These are phyloP conservation scores for Grammothele lineata DNA, from an alignment of 768 basidiomycete species.

Conservation along the genomic window DNA sequence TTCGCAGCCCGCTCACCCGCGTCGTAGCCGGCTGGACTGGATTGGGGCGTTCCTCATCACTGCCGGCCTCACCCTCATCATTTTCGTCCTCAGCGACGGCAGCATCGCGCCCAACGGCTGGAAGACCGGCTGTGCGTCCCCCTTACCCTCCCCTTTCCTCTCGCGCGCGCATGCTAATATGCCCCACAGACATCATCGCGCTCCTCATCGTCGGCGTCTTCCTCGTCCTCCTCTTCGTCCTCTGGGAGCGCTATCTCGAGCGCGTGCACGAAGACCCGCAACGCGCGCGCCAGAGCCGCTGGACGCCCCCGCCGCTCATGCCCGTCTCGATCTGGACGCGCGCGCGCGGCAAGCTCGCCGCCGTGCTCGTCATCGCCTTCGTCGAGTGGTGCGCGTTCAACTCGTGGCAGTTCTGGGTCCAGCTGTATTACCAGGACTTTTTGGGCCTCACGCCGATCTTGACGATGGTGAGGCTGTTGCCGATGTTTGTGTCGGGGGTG, in stretches of 20 bases:
- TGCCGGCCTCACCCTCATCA: constrained; percentile 60
- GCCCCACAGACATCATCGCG: constrained; percentile 58
- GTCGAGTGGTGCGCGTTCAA: constrained; percentile 58
- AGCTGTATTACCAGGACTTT: constrained; percentile 76
- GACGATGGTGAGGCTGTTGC: constrained; percentile 63
- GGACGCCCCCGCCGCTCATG: constrained; percentile 61
- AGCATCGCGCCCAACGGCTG: constrained; percentile 56
- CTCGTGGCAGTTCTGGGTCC: constrained; percentile 45
- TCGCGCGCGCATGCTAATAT: constrained; percentile 7
- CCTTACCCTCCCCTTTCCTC: background rate
- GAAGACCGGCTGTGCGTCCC: constrained; percentile 48
- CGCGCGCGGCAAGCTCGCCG: constrained; percentile 58
- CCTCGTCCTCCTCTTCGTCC: constrained; percentile 52
- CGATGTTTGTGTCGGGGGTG: constrained; percentile 65
- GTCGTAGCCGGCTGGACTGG: constrained; percentile 60
- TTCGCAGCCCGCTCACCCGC: background rate
- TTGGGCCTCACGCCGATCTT: constrained; percentile 46
- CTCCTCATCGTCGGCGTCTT: constrained; percentile 60
- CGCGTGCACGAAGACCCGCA: constrained; percentile 4
- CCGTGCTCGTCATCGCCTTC: constrained; percentile 58
- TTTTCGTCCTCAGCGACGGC: constrained; percentile 71
- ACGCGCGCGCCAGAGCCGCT: constrained; percentile 10
- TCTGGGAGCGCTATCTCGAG: constrained; percentile 67
- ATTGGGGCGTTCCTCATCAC: constrained; percentile 66
- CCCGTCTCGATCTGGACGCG: constrained; percentile 57